A percentile compares a stretch with the other conserved stretches of the same genome.
phyloP scores from a whole-genome alignment of 1,284 basidiomycete species.

The Cutaneotrichosporon daszewskae region DNA sequence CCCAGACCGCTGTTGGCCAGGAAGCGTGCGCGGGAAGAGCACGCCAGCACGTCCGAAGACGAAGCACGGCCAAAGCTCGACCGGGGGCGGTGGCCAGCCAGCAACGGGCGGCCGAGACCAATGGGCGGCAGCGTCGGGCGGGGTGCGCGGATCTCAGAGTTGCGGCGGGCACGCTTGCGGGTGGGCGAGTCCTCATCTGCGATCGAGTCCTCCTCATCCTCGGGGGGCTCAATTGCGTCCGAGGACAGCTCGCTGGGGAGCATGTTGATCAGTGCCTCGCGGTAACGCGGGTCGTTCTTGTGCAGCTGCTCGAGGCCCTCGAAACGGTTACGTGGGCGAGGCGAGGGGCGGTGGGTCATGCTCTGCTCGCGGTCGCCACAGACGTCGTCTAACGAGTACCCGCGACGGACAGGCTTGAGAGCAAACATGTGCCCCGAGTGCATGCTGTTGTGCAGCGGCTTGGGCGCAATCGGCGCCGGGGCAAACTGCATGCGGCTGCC shows the following conservation, averaged over 20 bases:
- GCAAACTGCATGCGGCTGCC: slow-evolving; percentile 8
- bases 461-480: slow-evolving; percentile 14
- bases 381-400: slow-evolving; percentile 21
- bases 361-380: slow-evolving; percentile 20
- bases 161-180: slow-evolving; percentile 18
- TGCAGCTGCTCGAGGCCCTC: slow-evolving; percentile 18
- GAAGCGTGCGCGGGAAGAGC: slow-evolving; percentile 20
- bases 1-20: slow-evolving; percentile 8
- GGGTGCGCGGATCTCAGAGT: slow-evolving; percentile 4
- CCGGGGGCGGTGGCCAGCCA: slow-evolving; percentile 12
- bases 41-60: slow-evolving; percentile 16
- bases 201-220: slow-evolving; percentile 18
- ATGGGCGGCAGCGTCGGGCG: slow-evolving; percentile 17
- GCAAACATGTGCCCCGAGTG: slow-evolving; percentile 2
- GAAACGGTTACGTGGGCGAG: slow-evolving; percentile 11
- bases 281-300: slow-evolving; percentile 22
- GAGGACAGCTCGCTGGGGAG: slow-evolving; percentile 19
- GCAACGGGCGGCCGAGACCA: slow-evolving; percentile 13
- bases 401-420: slow-evolving; percentile 16
- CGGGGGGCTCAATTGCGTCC: slow-evolving; percentile 17
- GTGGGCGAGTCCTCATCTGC: slow-evolving; percentile 20
- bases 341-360: slow-evolving; percentile 17
- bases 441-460: slow-evolving; percentile 7
- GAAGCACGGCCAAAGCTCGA: slow-evolving; percentile 20
- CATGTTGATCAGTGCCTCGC: slow-evolving; percentile 19